These are phyloP conservation scores for Boletus huronensis DNA, from an alignment of 768 basidiomycete species.

Conservation along the genomic window DNA sequence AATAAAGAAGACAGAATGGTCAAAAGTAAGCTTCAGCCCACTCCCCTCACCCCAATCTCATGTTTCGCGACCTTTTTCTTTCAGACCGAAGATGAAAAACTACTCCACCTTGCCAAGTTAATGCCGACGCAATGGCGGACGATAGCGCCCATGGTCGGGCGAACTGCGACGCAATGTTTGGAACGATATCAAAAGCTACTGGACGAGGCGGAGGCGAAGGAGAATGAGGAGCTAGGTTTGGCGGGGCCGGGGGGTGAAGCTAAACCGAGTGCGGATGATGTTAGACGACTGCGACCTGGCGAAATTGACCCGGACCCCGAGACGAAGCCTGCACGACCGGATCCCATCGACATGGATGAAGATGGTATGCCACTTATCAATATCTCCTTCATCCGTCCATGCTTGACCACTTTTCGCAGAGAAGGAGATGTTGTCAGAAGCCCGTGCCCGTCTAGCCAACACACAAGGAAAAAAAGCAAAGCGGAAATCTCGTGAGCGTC, in stretches of 20 bases:
- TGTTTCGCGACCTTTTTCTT: neutral
- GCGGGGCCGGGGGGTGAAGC: slow-evolving; percentile 76
- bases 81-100: slow-evolving; percentile 96
- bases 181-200: slow-evolving; percentile 97
- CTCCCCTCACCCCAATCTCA: neutral
- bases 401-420: slow-evolving; percentile 44
- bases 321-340: slow-evolving; percentile 95
- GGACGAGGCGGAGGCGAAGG: slow-evolving; percentile 96
- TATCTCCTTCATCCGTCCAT: neutral
- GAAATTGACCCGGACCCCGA: slow-evolving; percentile 99
- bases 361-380: slow-evolving; percentile 59
- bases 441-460: slow-evolving; percentile 94
- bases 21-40: slow-evolving; percentile 57
- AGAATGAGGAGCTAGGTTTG: slow-evolving; percentile 91
- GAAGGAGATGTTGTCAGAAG: slow-evolving; percentile 99
- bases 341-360: slow-evolving; percentile 99
- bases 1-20: slow-evolving; percentile 99
- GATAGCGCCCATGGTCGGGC: slow-evolving; percentile 96
- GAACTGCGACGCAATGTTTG: slow-evolving; percentile 95
- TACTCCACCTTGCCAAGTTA: slow-evolving; percentile 93
- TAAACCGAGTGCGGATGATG: slow-evolving; percentile 89
- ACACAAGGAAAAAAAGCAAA: slow-evolving; percentile 99
- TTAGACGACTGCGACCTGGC: slow-evolving; percentile 84
- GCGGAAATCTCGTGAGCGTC: slow-evolving; percentile 95
- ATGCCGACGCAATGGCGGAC: slow-evolving; percentile 99